Evolutionary conservation across 495 filamentous ascomycete genomes (phyloP), one percentile per base, ranked within the genome.

Genomic region (Aspergillus diversus): DNA sequence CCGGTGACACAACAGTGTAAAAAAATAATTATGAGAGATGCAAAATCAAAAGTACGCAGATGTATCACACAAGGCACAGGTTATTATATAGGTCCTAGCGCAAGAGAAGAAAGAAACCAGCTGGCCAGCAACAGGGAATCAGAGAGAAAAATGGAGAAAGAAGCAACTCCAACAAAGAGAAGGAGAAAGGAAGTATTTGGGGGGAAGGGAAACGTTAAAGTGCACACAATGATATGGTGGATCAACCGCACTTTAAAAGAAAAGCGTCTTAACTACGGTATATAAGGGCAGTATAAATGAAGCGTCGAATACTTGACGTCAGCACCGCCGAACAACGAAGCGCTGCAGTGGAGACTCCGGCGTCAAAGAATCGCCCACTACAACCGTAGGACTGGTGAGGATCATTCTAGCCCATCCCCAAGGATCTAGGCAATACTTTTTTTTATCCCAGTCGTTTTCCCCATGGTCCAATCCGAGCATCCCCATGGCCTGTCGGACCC

Each of bases 251-350:
- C 4, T 11, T 43, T 43, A 11, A 27, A 49, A 27, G 47, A 16
- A 50, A 11, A 21, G 16, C 15, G 21, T n/a, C n/a, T 50, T 17
- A 27, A 31, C n/a, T 27, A 43, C 4, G 47, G 17, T 17, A 11
- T 50, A 59, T 27, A 27, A 27, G 21, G 21, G 21, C 21, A 27
- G 21, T 27, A 27, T 27, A 61, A 47, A 46, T n/a, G 32, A 43
- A 49, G 27, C 57, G 33, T 27, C 35, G 39, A 66, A 51, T 67
- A 34, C 57, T 64, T 64, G 61, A 67, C 65, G 65, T 67, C 65
- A 67, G 64, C 64, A 39, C 51, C 31, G 33, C n/a, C 50, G 47
- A 56, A 55, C 51, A 61, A 37, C 31, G 60, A 57, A 61, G 58
- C 57, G 61, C 57, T 58, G 15, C 16, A 31, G 65, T 64, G 59